These are phyloP conservation scores for Crithidia expoeki DNA, from an alignment of 208 protist genomes.

Conservation along the genomic window DNA sequence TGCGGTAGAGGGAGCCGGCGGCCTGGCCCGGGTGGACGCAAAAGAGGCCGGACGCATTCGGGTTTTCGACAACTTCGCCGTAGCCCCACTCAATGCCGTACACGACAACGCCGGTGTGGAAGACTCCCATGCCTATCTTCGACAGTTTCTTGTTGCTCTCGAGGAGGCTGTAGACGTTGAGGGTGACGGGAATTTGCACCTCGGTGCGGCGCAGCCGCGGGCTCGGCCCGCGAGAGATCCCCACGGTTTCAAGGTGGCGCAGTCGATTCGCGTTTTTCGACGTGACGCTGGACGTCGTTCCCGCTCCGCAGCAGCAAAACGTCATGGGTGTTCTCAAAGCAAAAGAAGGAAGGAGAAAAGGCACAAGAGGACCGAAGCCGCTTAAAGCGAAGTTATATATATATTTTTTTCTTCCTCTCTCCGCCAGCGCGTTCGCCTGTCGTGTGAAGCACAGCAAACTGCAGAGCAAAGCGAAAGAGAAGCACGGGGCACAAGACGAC, in stretches of 20 bases:
- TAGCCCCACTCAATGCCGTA: slow-evolving; percentile 93
- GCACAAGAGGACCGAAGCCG: background rate
- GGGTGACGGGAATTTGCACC: slow-evolving; percentile 50
- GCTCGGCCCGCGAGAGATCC: slow-evolving; percentile 45
- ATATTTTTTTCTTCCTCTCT: no score
- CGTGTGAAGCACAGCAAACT: slow-evolving; percentile 5
- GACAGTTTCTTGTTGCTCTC: slow-evolving; percentile 65
- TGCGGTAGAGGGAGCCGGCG: slow-evolving; percentile 65
- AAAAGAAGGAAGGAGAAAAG: background rate
- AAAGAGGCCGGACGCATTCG: slow-evolving; percentile 77
- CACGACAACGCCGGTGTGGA: slow-evolving; percentile 88
- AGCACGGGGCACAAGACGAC: no score
- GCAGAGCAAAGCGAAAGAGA: slow-evolving; percentile 11
- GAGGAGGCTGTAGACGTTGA: slow-evolving; percentile 89
- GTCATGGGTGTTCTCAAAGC: slow-evolving; percentile 29
- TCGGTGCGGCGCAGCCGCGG: slow-evolving; percentile 43
- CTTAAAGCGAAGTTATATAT: no score
- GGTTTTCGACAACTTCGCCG: slow-evolving; percentile 75
- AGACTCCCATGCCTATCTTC: slow-evolving; percentile 86
- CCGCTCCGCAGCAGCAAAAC: slow-evolving; percentile 63
- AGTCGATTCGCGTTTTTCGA: slow-evolving; percentile 36
- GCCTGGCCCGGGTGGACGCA: slow-evolving; percentile 76
- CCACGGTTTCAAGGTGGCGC: slow-evolving; percentile 24
- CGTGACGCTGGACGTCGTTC: slow-evolving; percentile 8
- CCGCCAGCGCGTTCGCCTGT: no score